Base-by-base conservation (phyloP, 192 early-diverging fungal genomes). In the Coemansia sp. region DNA sequence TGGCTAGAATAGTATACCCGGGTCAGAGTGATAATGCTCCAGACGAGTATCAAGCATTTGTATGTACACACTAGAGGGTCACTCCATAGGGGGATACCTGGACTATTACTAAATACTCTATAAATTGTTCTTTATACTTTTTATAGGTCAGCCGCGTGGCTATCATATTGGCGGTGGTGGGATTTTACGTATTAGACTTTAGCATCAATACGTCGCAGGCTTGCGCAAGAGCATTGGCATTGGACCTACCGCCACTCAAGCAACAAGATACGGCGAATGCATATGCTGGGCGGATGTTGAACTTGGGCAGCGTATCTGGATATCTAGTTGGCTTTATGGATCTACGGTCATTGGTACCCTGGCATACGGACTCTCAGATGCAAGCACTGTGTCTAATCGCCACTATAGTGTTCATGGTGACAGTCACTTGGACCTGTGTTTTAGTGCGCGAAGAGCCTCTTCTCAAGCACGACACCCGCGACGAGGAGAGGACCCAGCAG, bases 181-280 rank as follows among this genome's bases (percentile, higher is more conserved):
- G 89, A 15, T 97, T 98, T 72, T 98, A 96, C 68, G 85, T 90
- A 40, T 79, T 98, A 24, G 97, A 98, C 78, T 97, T 98, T 77
- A 90, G 93, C 12, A 89, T 98, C 70, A 98, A 98, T 72, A 90
- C 92, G 3, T 91, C 95, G 9, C 92, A 93, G 70, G 95, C 97
- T 0, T 88, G 88, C 36, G 90, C 88, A 46, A 90, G 97, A 13
- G 92, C 94, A 2, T 72, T 99, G 47, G 92, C 96, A 29, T 86
- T 97, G 18, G 97, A 99, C 76, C 88, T 92, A 15, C 85, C 89
- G 34, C 92, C 95, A 1, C 74, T 91, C 15, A 74, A 86, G 47
- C 93, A 97, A 73, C 97, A 98, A 74, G 91, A 94, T 39, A 53
- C 83, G 24, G 91, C 90, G 33, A 95, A 91, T 70, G 93, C 93